Evolutionary conservation across 2,329 filamentous ascomycete species (phyloP).

Genomic region (Pseudopyrenochaeta lycopersici): DNA sequence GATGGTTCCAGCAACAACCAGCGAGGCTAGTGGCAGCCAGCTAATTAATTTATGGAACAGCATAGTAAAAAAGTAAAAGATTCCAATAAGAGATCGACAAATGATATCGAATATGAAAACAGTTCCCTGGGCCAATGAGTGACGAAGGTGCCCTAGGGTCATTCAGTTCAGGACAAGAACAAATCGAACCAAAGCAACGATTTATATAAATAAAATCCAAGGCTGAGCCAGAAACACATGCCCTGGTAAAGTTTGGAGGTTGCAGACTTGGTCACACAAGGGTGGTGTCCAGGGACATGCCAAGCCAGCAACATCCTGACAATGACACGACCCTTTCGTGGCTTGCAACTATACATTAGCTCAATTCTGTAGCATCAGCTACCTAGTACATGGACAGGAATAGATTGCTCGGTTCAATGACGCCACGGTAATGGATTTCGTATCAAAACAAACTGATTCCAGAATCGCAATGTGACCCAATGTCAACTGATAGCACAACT

Average conservation of each 20-base stretch:
- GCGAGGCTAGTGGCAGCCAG: slow-evolving; percentile 37
- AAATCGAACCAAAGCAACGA: slow-evolving; percentile 8
- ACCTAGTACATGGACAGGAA: background rate
- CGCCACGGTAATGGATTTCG: slow-evolving; percentile 13
- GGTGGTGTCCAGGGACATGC: background rate
- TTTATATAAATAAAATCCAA: slow-evolving; percentile 25
- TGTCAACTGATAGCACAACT: slow-evolving; percentile 8
- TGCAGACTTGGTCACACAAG: background rate
- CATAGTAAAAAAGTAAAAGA: slow-evolving; percentile 30
- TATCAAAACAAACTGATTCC: background rate
- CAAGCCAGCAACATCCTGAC: slow-evolving; percentile 4
- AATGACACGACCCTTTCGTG: slow-evolving; percentile 5
- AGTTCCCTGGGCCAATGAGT: slow-evolving; percentile 18
- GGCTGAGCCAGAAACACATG: slow-evolving; percentile 5
- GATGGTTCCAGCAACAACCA: slow-evolving; percentile 33
- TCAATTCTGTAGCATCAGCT: background rate
- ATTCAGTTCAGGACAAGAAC: slow-evolving; percentile 14
- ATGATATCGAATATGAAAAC: slow-evolving; percentile 10
- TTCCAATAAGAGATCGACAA: slow-evolving; percentile 3
- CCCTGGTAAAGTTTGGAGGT: slow-evolving; percentile 2
- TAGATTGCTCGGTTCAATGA: slow-evolving; percentile 12
- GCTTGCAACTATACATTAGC: slow-evolving; percentile 4
- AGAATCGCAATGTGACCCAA: background rate
- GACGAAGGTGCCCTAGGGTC: slow-evolving; percentile 7
- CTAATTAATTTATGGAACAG: slow-evolving; percentile 31